These are phyloP conservation scores for Microdochium trichocladiopsis DNA, from an alignment of 2,329 filamentous ascomycete genomes.

Conservation along the genomic window DNA sequence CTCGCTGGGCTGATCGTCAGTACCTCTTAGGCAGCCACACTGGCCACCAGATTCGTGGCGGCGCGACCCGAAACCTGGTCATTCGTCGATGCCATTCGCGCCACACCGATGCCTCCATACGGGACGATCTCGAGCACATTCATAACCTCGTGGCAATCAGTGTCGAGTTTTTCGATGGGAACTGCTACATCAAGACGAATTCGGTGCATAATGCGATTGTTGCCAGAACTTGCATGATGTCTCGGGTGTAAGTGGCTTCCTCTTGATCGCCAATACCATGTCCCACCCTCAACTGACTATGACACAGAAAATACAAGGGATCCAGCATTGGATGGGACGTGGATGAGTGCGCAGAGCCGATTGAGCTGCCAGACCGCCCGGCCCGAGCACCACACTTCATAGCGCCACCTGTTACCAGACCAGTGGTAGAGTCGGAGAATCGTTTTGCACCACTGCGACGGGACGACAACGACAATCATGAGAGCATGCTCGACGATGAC, in stretches of 20 bases:
- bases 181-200: conserved; percentile 67
- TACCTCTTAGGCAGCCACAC: conserved; percentile 59
- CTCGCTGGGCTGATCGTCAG: conserved; percentile 66
- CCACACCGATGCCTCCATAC: conserved; percentile 57
- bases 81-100: conserved; percentile 51
- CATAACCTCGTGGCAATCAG: conserved; percentile 68
- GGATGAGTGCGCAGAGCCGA: conserved; percentile 64
- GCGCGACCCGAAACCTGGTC: conserved; percentile 69
- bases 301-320: conserved; percentile 57
- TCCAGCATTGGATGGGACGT: conserved; percentile 62
- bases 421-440: conserved; percentile 9
- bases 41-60: conserved; percentile 53
- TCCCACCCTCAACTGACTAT: conserved; percentile 5
- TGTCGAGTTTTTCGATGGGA: conserved; percentile 48
- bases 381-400: conserved; percentile 4
- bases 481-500: not conserved
- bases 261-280: conserved; percentile 2
- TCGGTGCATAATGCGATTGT: conserved; percentile 70
- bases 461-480: conserved; percentile 18
- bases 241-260: conserved; percentile 33
- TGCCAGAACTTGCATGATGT: conserved; percentile 74
- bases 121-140: conserved; percentile 74
- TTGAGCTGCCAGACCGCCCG: conserved; percentile 6
- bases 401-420: not conserved
- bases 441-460: conserved; percentile 19